These are phyloP conservation scores for Scheffersomyces stambukii DNA, from an alignment of 1,139 yeast species.

Conservation along the genomic window DNA sequence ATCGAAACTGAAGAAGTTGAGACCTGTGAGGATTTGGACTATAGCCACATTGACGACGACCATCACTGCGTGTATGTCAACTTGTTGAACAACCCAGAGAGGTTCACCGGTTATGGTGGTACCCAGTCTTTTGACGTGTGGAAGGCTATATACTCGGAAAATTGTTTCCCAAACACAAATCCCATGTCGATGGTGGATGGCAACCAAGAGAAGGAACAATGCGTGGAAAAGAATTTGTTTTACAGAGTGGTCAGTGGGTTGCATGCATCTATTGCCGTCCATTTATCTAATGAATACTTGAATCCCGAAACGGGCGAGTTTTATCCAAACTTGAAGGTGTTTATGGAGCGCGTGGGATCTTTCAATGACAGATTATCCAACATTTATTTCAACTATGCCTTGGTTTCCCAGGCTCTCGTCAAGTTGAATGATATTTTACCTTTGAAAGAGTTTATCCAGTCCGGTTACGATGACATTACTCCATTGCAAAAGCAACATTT, in stretches of 20 bases:
- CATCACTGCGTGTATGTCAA: slow-evolving; percentile 75
- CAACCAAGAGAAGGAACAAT: slow-evolving; percentile 45
- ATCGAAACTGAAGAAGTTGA: slow-evolving; percentile 16
- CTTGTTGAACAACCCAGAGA: slow-evolving; percentile 83
- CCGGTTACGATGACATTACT: slow-evolving; percentile 19
- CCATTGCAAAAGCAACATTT: slow-evolving; percentile 36
- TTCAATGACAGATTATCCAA: slow-evolving; percentile 87
- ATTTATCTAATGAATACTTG: slow-evolving; percentile 80
- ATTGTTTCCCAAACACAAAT: slow-evolving; percentile 66
- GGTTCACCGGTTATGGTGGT: slow-evolving; percentile 96
- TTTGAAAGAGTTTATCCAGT: slow-evolving; percentile 21
- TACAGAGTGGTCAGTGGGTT: slow-evolving; percentile 85
- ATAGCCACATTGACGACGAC: slow-evolving; percentile 61
- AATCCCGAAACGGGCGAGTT: slow-evolving; percentile 72
- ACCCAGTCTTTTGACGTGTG: slow-evolving; percentile 88
- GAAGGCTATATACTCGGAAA: slow-evolving; percentile 88
- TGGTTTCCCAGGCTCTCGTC: slow-evolving; percentile 76
- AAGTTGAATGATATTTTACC: slow-evolving; percentile 44
- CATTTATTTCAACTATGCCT: slow-evolving; percentile 87
- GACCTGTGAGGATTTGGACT: slow-evolving; percentile 41
- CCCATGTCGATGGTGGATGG: slow-evolving; percentile 30
- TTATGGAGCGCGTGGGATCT: slow-evolving; percentile 86
- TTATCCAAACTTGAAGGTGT: slow-evolving; percentile 77
- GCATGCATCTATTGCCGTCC: slow-evolving; percentile 96
- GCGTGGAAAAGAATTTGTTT: slow-evolving; percentile 83